Percentiles rank a stretch among this genome's conserved stretches.
These are phyloP conservation scores for Eucommia ulmoides DNA, from an alignment of 257 asterid species.

Conservation along the genomic window DNA sequence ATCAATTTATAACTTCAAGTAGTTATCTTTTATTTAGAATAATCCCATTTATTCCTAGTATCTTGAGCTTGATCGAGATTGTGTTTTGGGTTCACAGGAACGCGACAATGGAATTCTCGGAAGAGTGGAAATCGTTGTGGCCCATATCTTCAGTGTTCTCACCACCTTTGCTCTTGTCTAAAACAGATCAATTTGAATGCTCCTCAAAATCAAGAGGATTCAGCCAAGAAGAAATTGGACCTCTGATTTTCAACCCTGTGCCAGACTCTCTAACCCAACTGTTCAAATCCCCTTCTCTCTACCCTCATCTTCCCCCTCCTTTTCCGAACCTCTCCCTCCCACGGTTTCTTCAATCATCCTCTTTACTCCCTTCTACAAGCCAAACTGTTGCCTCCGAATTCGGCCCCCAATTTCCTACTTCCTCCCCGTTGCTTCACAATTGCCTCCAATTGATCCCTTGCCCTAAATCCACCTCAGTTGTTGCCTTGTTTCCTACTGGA, in stretches of 20 bases:
- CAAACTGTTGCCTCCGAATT: constrained; percentile 25
- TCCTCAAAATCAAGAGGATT: constrained; percentile 1
- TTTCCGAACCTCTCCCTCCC: constrained; percentile 28
- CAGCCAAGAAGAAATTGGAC: constrained; percentile 24
- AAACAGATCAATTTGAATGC: constrained; percentile 2
- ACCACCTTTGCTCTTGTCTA: constrained; percentile 31
- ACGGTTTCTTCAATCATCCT: constrained; percentile 27
- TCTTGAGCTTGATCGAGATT: too few relatives aligned
- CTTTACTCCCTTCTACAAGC: constrained; percentile 18
- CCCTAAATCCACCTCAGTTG: constrained; percentile 12
- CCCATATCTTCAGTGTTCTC: constrained; percentile 38
- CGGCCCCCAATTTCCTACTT: constrained; percentile 16
- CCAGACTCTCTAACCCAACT: constrained; percentile 19
- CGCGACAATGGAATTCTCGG: constrained; percentile 30
- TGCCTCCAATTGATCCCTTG: constrained; percentile 42
- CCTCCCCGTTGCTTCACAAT: constrained; percentile 27
- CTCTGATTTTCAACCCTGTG: constrained; percentile 36
- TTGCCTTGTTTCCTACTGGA: constrained; percentile 52
- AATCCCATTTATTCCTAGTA: too few relatives aligned
- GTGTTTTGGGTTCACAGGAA: background rate
- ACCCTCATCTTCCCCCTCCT: constrained; percentile 48
- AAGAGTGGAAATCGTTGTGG: constrained; percentile 57
- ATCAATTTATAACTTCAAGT: too few relatives aligned
- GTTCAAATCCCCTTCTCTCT: constrained; percentile 25
- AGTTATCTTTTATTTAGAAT: too few relatives aligned